A percentile compares a stretch with the other conserved stretches of the same genome.
Conservation (phyloP, 192 early-diverging fungal genomes). For the Coemansia sp. region DNA sequence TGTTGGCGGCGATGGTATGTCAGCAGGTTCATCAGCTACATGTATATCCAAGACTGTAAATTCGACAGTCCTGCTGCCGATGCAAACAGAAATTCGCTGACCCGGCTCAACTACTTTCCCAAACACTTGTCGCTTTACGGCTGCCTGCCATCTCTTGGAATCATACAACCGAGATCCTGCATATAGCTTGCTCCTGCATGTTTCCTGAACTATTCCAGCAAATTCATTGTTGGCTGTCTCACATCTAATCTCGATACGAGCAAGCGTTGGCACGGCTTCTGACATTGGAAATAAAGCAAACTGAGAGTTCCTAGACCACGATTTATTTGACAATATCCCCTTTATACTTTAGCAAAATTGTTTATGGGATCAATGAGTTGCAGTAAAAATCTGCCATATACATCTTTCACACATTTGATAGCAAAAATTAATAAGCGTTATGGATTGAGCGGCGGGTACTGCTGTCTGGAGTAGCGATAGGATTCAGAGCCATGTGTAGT, state of each 20-base stretch:
- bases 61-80: background rate
- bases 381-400: background rate
- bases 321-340: background rate
- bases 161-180: background rate
- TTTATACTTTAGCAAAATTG: background rate
- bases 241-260: background rate
- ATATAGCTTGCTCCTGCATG: background rate
- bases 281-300: background rate
- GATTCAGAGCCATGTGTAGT: slow-evolving; percentile 28
- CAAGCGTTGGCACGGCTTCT: background rate
- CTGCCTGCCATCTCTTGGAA: slow-evolving; percentile 1
- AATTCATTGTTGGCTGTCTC: background rate
- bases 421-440: slow-evolving; percentile 1
- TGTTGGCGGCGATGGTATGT: background rate
- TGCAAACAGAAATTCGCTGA: background rate
- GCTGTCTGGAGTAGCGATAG: slow-evolving; percentile 27
- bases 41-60: background rate
- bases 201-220: background rate
- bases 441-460: slow-evolving; percentile 26
- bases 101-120: background rate
- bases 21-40: background rate
- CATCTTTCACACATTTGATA: too few relatives aligned
- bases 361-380: background rate
- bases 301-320: background rate
- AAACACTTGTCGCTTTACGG: background rate